Evolutionary conservation across 108 stramenopile genomes (phyloP).

Genomic region (Cyclotella sp.): DNA sequence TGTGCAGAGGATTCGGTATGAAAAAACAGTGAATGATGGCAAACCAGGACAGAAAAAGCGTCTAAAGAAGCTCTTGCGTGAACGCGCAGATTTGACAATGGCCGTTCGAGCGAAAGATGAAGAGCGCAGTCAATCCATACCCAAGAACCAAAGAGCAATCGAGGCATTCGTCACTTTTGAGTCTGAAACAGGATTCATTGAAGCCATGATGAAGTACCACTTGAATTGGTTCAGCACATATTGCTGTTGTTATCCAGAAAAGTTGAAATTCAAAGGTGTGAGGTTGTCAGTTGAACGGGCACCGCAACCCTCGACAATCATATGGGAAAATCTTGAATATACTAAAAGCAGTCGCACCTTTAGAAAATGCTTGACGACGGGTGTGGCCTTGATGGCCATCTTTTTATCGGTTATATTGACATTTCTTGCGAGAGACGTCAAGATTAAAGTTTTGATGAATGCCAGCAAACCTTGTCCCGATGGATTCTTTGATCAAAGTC

Average conservation of each 20-base stretch:
- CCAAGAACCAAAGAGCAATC: constrained; percentile 50
- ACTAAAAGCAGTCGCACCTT: constrained; percentile 39
- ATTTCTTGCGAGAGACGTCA: constrained; percentile 61
- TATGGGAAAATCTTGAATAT: constrained; percentile 71
- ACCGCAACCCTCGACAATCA: constrained; percentile 73
- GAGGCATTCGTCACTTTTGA: constrained; percentile 74
- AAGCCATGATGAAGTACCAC: constrained; percentile 54
- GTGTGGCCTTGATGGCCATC: constrained; percentile 55
- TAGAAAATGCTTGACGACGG: constrained; percentile 56
- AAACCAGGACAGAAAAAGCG: constrained; percentile 33
- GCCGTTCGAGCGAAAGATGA: constrained; percentile 53
- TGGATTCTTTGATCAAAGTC: constrained; percentile 34
- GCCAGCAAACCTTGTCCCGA: constrained; percentile 45
- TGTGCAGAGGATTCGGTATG: constrained; percentile 58
- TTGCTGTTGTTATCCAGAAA: constrained; percentile 54
- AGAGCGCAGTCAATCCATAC: constrained; percentile 28
- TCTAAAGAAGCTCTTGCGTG: constrained; percentile 39
- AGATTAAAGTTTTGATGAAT: constrained; percentile 42
- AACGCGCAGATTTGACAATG: constrained; percentile 41
- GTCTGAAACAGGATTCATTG: constrained; percentile 51
- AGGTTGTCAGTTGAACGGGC: constrained; percentile 53
- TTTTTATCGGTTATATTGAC: constrained; percentile 56
- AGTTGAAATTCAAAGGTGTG: constrained; percentile 51
- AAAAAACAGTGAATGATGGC: constrained; percentile 41
- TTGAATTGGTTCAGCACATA: constrained; percentile 54